These are phyloP conservation scores for Aspergillus sp. DNA, from an alignment of 2,329 filamentous ascomycete species.

Conservation along the genomic window DNA sequence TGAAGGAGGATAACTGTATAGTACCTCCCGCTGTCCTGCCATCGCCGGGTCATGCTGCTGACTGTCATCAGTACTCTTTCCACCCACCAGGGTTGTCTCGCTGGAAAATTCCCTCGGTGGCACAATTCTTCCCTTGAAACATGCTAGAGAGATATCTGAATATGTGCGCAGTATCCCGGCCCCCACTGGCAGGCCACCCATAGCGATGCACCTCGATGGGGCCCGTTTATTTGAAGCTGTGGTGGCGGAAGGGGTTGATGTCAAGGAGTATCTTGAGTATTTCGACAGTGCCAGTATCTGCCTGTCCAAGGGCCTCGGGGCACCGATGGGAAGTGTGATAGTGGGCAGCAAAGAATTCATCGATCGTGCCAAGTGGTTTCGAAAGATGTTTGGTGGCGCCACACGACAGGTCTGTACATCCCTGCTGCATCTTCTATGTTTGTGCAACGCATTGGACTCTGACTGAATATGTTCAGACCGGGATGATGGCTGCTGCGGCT, in stretches of 20 bases:
- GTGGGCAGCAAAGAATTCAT: constrained; percentile 55
- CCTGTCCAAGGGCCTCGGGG: constrained; percentile 73
- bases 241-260: constrained; percentile 59
- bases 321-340: constrained; percentile 69
- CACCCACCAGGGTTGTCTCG: too few species aligned
- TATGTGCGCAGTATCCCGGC: too few species aligned
- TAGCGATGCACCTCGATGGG: too few species aligned
- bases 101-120: too few species aligned
- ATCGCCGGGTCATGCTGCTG: too few species aligned
- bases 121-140: too few species aligned
- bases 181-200: too few species aligned
- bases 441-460: neutral
- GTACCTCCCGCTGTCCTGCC: too few species aligned
- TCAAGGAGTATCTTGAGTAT: constrained; percentile 61
- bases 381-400: constrained; percentile 74
- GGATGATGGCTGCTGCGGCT: constrained; percentile 29
- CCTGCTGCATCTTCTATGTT: neutral
- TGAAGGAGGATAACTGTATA: too few species aligned
- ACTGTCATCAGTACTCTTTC: too few species aligned
- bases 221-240: constrained; percentile 75
- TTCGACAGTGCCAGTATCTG: constrained; percentile 71
- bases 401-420: constrained; percentile 54
- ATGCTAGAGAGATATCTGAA: too few species aligned
- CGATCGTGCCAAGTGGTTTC: constrained; percentile 62
- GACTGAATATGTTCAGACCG: constrained; percentile 17